A percentile compares a stretch with the other conserved stretches of the same genome.
phyloP scores from a whole-genome alignment of 768 basidiomycete species.

The Podaxis sp. region DNA sequence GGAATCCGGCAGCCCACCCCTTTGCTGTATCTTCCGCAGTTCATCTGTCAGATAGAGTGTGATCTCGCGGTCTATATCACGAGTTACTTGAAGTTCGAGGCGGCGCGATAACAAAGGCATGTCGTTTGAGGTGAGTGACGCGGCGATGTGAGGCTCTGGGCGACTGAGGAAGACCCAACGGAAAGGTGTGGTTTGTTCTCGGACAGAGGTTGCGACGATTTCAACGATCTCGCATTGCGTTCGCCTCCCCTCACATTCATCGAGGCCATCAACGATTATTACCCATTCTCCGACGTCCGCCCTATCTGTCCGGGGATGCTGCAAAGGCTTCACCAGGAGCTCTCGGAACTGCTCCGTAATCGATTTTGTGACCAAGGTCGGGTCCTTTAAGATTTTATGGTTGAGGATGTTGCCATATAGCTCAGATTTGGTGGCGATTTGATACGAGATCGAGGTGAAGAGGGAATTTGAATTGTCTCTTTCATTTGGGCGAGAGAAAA shows the following conservation, averaged over 20 bases:
- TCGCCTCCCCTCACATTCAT: conserved; percentile 9
- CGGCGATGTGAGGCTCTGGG: conserved; percentile 2
- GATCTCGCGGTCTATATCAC: conserved; percentile 13
- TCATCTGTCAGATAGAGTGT: conserved; percentile 10
- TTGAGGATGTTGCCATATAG: not conserved
- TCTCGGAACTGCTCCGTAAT: not conserved
- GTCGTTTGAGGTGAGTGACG: not conserved
- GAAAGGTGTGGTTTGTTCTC: not conserved
- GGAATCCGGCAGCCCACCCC: not conserved
- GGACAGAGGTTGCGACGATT: not conserved
- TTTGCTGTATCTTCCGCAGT: not conserved
- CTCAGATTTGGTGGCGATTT: not conserved
- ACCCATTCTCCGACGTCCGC: not conserved
- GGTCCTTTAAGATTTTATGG: not conserved
- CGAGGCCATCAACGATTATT: conserved; percentile 15
- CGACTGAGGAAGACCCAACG: not conserved
- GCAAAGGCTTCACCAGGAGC: not conserved
- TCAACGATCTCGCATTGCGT: not conserved
- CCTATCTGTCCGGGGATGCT: not conserved
- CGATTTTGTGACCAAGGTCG: not conserved
- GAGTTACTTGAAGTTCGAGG: conserved; percentile 10
- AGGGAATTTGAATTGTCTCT: not conserved
- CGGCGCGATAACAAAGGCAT: not conserved
- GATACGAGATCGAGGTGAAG: conserved; percentile 5
- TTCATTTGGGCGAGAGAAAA: not conserved